Conservation (phyloP, 371 early-diverging fungal genomes). For the Syncephalastrum racemosum region DNA sequence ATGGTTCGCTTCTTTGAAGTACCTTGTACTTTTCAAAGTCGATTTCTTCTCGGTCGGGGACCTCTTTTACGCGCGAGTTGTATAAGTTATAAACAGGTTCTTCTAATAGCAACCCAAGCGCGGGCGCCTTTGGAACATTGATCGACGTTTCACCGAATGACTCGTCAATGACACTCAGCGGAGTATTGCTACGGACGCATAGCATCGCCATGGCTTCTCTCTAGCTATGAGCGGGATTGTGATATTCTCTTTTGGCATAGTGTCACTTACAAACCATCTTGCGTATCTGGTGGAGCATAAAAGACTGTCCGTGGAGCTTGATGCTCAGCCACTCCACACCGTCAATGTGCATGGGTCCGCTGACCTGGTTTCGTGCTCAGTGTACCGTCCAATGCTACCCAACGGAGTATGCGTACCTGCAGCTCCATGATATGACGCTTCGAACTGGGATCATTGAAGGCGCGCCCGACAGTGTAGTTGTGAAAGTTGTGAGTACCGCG, state of each 20-base stretch:
- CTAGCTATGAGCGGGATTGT: not conserved
- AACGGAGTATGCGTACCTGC: slow-evolving; percentile 39
- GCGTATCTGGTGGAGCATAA: slow-evolving; percentile 99
- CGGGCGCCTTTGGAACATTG: slow-evolving; percentile 99
- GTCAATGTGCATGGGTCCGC: slow-evolving; percentile 75
- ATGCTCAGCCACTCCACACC: slow-evolving; percentile 93
- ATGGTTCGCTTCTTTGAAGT: not conserved
- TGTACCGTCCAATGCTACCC: not conserved
- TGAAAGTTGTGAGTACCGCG: slow-evolving; percentile 95
- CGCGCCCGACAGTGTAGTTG: slow-evolving; percentile 92
- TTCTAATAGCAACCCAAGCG: slow-evolving; percentile 91
- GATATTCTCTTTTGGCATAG: not conserved
- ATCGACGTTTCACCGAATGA: slow-evolving; percentile 70
- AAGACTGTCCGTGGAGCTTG: slow-evolving; percentile 96
- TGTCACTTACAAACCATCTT: slow-evolving; percentile 92
- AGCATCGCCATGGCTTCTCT: slow-evolving; percentile 69
- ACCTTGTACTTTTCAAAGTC: slow-evolving; percentile 49
- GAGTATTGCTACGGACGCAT: slow-evolving; percentile 73
- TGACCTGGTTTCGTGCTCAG: slow-evolving; percentile 27
- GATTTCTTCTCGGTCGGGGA: slow-evolving; percentile 27
- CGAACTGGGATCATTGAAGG: slow-evolving; percentile 75
- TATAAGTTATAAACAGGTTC: slow-evolving; percentile 70
- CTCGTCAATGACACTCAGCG: slow-evolving; percentile 62
- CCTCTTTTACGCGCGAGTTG: slow-evolving; percentile 44
- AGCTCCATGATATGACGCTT: slow-evolving; percentile 83